Conservation (phyloP, 306 rosid species). For the Herpetospermum pedunculosum region DNA sequence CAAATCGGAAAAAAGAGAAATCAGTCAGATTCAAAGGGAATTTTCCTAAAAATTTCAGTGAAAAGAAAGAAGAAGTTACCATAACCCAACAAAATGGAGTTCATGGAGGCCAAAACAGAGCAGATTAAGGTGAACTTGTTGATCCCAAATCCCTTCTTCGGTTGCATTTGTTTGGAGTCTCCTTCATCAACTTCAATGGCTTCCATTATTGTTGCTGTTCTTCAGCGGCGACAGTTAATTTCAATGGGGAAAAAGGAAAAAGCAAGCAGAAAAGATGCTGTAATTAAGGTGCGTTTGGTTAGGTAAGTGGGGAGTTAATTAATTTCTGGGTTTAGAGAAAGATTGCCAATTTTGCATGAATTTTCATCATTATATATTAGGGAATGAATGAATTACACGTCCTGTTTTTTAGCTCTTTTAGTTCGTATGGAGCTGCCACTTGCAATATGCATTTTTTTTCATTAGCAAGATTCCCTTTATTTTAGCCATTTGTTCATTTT, state of each 20-base stretch:
- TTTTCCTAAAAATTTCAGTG: no score
- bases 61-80: constrained; percentile 24
- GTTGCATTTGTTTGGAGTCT: neutral
- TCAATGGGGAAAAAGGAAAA: neutral
- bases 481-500: no score
- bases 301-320: constrained; percentile 20
- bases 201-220: neutral
- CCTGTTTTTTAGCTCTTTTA: neutral
- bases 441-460: neutral
- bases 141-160: constrained; percentile 17
- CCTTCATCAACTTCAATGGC: neutral
- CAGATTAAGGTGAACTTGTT: constrained; percentile 52
- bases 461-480: neutral
- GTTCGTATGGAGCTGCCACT: neutral
- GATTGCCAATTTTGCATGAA: constrained; percentile 12
- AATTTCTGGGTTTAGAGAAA: neutral
- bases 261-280: constrained; percentile 7
- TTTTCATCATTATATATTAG: constrained; percentile 5
- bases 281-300: constrained; percentile 11
- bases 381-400: constrained; percentile 16
- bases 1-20: neutral
- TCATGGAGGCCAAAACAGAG: constrained; percentile 70
- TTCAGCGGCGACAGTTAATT: neutral
- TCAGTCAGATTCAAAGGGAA: no score
- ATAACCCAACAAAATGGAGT: constrained; percentile 69